A percentile compares a stretch with the other conserved stretches of the same genome.
phyloP scores from a whole-genome alignment of 1,284 basidiomycete genomes.

The Sanghuangporus weigelae region DNA sequence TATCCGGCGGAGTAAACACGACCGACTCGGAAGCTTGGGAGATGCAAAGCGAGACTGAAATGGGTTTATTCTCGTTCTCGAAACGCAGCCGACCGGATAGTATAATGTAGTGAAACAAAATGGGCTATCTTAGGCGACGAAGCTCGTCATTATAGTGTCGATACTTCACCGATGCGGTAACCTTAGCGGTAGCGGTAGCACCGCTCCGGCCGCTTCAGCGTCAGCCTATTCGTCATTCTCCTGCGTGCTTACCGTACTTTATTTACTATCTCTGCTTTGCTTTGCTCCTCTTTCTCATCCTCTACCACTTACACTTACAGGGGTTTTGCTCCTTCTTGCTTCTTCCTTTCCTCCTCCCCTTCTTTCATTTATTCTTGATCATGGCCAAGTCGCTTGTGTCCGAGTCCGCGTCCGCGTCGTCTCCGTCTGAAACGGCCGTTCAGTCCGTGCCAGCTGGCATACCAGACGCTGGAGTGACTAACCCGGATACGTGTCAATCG shows the following conservation, averaged over 20 bases:
- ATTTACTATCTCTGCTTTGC: no score
- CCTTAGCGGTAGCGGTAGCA: background rate
- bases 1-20: background rate
- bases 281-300: no score
- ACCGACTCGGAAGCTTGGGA: background rate
- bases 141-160: no score
- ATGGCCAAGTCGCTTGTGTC: background rate
- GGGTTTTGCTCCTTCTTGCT: background rate
- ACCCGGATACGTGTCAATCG: background rate
- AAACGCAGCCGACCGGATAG: background rate
- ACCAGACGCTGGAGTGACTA: background rate
- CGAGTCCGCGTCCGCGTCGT: no score
- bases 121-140: background rate
- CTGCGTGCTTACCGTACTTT: no score
- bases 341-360: background rate
- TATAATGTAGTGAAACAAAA: background rate
- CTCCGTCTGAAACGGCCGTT: background rate
- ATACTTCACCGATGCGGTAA: background rate
- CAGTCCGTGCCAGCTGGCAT: background rate
- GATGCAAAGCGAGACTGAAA: background rate
- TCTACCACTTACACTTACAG: no score
- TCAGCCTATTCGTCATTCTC: no score
- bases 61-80: background rate
- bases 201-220: no score
- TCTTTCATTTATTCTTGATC: background rate